A percentile compares a stretch with the other conserved stretches of the same genome.
These are phyloP conservation scores for Pseudozyma hubeiensis DNA, from an alignment of 1,284 basidiomycete species.

Conservation along the genomic window DNA sequence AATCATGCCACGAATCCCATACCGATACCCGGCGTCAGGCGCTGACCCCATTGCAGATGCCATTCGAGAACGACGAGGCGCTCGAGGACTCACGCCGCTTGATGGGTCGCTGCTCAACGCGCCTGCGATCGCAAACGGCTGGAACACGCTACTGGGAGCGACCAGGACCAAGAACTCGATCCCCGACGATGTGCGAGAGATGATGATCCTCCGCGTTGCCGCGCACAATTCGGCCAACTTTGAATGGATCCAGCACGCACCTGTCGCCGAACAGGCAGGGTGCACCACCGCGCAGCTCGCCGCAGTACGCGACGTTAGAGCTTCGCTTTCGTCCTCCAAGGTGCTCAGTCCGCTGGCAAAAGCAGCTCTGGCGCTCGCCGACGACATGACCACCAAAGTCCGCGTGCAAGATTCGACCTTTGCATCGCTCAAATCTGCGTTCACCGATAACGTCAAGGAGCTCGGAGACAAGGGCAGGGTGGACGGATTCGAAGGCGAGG, in stretches of 20 bases:
- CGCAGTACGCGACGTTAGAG: conserved; percentile 66
- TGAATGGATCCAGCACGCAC: conserved; percentile 71
- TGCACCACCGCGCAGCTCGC: conserved; percentile 69
- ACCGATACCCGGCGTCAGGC: conserved; percentile 67
- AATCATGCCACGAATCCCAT: conserved; percentile 67
- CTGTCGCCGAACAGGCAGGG: conserved; percentile 68
- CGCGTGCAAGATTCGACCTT: conserved; percentile 45
- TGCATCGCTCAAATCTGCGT: conserved; percentile 32
- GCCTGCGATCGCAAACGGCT: conserved; percentile 66
- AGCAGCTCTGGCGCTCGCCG: conserved; percentile 69
- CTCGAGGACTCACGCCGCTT: conserved; percentile 69
- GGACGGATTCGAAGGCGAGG: conserved; percentile 52
- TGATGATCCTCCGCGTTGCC: conserved; percentile 71
- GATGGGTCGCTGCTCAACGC: conserved; percentile 70
- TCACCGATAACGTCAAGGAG: conserved; percentile 62
- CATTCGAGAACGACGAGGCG: conserved; percentile 69
- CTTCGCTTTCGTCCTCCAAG: conserved; percentile 28
- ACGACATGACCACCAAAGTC: conserved; percentile 67
- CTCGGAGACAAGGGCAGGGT: conserved; percentile 58
- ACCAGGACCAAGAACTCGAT: conserved; percentile 69
- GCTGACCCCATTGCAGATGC: conserved; percentile 69
- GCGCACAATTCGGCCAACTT: conserved; percentile 70
- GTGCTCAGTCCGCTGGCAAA: conserved; percentile 50
- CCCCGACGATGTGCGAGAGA: conserved; percentile 70
- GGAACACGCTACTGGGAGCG: conserved; percentile 70